These are phyloP conservation scores for Aquilaria sinensis DNA, from an alignment of 345 rosid genomes.

Conservation along the genomic window DNA sequence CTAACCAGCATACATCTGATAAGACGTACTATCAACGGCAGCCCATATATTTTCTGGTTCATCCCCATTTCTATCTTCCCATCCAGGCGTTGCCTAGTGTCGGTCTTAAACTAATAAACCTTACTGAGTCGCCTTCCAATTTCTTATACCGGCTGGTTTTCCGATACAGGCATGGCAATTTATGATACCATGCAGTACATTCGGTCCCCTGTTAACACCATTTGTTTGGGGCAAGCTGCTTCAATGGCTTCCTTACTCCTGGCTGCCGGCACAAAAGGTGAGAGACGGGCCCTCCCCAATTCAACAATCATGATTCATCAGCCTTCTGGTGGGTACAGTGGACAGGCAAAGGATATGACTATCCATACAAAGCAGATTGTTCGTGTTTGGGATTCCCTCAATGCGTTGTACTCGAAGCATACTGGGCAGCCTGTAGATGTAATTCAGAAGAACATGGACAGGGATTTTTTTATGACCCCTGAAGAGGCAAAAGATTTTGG, in stretches of 20 bases:
- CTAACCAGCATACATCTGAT: too few species aligned
- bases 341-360: conserved; percentile 92
- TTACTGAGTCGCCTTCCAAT: too few species aligned
- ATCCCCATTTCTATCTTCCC: too few species aligned
- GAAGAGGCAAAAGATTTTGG: conserved; percentile 93
- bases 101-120: too few species aligned
- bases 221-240: conserved; percentile 98
- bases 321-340: conserved; percentile 97
- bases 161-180: conserved; percentile 81
- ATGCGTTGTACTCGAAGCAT: conserved; percentile 67
- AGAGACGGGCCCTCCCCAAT: conserved; percentile 88
- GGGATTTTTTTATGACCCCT: conserved; percentile 96
- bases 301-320: conserved; percentile 97
- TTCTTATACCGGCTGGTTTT: neutral
- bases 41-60: too few species aligned
- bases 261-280: conserved; percentile 88
- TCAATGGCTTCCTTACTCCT: conserved; percentile 98
- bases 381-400: conserved; percentile 83
- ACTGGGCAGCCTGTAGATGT: conserved; percentile 71
- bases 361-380: conserved; percentile 95
- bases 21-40: too few species aligned
- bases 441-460: conserved; percentile 88
- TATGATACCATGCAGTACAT: conserved; percentile 97
- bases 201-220: conserved; percentile 82
- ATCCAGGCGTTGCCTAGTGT: too few species aligned